Evolutionary conservation across 2,329 filamentous ascomycete species (phyloP), one percentile per base, ranked within the genome.

Genomic region (Blumeria hordei): DNA sequence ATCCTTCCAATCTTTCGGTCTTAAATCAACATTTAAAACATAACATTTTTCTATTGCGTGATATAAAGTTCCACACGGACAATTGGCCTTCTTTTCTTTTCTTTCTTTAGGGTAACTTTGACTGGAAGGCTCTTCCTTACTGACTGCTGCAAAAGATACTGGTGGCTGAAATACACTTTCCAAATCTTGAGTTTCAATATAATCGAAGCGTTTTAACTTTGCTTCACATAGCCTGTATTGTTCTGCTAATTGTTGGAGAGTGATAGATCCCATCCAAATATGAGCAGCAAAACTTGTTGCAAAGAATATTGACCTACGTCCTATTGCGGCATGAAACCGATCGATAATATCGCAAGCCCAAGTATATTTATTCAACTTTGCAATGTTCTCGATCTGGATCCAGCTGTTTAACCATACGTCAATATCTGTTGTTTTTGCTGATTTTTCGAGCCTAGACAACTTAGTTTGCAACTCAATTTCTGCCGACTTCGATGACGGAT

Each of bases 401-500:
- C 49, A 52, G 33, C 49, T 52, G 16, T 52, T 52, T 35, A 52
- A 18, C 49, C 49, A 52, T 18, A 52, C 16, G 36, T 36, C 49
- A 7, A 36, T 52, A 16, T 52, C 49, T 35, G 49, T n/a, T 7
- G 49, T 52, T 36, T 52, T 52, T n/a, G 49, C 35, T 7, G 32
- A 35, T 6, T 16, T 11, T 16, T 36, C 28, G 36, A 52, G 49
- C 16, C 10, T 52, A 7, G 28, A 12, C 11, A 36, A 6, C 36
- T 34, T 52, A 10, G 33, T n/a, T 52, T 52, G 49, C 6, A 52
- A 18, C 8, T 36, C 49, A 11, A 7, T 52, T 52, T 52, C 49
- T 35, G 49, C 49, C 10, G 49, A 16, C 36, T 52, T 52, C 3
- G 34, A 52, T 28, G 34, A 50, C 3, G 45, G 28, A 36, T 52